Conservation (phyloP, 257 asterid genomes). For the Hygrophila difformis region DNA sequence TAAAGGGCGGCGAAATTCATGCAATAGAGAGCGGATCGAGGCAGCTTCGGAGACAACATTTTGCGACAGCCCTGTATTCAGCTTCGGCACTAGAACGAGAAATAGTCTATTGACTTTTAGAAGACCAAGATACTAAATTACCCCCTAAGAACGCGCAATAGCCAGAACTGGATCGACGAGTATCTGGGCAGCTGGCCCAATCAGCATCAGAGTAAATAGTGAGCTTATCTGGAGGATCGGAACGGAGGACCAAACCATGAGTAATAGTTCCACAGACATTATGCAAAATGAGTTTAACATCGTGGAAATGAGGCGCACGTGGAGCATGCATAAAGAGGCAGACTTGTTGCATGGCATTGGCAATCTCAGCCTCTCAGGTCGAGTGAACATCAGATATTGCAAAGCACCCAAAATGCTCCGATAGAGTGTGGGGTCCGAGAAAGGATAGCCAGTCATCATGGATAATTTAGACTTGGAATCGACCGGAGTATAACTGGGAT, state of each 20-base stretch:
- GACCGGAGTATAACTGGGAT: not conserved
- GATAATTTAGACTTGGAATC: not conserved
- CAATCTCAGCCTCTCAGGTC: too few species aligned
- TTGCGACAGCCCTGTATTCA: not conserved
- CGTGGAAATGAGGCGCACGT: too few species aligned
- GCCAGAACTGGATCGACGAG: not conserved
- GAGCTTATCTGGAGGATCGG: not conserved
- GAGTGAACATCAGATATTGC: not conserved
- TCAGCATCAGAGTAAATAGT: not conserved
- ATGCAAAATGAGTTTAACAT: too few species aligned
- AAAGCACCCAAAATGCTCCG: not conserved
- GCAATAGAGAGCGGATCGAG: too few species aligned
- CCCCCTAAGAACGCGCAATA: not conserved
- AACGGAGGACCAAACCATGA: too few species aligned
- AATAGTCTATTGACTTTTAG: not conserved
- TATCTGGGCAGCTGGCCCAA: not conserved
- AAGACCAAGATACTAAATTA: not conserved
- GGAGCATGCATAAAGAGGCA: too few species aligned
- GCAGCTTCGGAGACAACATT: too few species aligned
- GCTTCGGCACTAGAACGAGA: slow-evolving; percentile 3
- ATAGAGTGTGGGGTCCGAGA: not conserved
- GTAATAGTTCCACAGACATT: not conserved
- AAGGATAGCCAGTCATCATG: not conserved
- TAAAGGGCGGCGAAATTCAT: too few species aligned
- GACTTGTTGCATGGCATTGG: too few species aligned